Base-by-base conservation (phyloP, 2,329 filamentous ascomycete genomes). In the Alternaria consortialis region DNA sequence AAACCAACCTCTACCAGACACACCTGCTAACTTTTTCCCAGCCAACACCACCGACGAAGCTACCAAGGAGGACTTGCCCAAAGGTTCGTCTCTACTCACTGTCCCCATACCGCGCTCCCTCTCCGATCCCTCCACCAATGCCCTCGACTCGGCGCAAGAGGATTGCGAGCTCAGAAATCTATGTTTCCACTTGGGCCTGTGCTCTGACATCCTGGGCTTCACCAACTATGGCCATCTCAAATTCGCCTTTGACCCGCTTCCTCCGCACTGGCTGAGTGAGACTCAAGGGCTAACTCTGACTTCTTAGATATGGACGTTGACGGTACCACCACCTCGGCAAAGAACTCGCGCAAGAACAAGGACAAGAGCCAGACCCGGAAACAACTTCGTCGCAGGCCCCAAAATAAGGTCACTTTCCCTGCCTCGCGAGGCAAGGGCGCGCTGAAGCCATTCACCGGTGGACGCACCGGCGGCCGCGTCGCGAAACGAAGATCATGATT, bases 261-360 rank as follows among this genome's bases (percentile, higher is more conserved):
- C 72, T 66, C 71, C 65, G 53, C 64, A 69, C 51, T 69, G 66
- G 68, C 69, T 64, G 65, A 70, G 70, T 70, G 68, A 69, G 64
- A 64, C 71, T 69, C 71, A 72, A 66, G 64, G 70, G 76, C 75
- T 79, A 73, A 79, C 73, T 66, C 62, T 67, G 51, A 58, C 55
- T 39, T 56, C 20, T 50, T 69, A 78, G 79, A 77, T 54, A 80
- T 81, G 77, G 80, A 82, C 48, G 69, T 79, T 58, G 79, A 80
- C 64, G 73, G 68, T 51, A 64, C 70, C 44, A 42, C 69, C 44
- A 51, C 63, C 34, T 55, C 65, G 15, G 23, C 63, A 6, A 60
- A 70, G 53, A 70, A 66, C 40, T 71, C 71, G 54, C 70, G 72
- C 59, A 77, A 73, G 56, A 77, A 51, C 56, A 63, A 79, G 62